Base-by-base conservation (phyloP, 768 basidiomycete genomes). In the Boletus rubroflammeus region DNA sequence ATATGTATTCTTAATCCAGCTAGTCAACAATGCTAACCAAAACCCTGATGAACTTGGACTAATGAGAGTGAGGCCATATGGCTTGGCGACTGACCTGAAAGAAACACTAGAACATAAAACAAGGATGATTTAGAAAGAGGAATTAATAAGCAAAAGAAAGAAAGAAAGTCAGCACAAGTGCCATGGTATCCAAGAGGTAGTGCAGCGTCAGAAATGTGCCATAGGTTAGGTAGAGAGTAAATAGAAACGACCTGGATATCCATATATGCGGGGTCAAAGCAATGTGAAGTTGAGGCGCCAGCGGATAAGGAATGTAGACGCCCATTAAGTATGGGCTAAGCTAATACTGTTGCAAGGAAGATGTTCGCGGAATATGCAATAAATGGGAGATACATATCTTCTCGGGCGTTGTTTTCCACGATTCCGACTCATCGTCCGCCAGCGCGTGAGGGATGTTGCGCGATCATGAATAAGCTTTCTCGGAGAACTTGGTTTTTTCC, bases 381-480 rank as follows among this genome's bases (percentile, higher is more conserved):
- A 66, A 51, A 65, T 65, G 51, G 46, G 36, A 40, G 46, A 28
- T 65, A 62, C 56, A 64, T 46, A 64, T 61, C 57, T 29, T 50
- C 48, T 53, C 41, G 26, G 50, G 39, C 26, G 61, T 44, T 38
- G 15, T 19, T 25, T 44, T 47, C 52, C 54, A 40, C 31, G 19
- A 6, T 41, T 48, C 38, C 42, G 31, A 34, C 7, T 35, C 28
- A 29, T 51, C 52, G 44, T 39, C 19, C 43, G 29, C 41, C 41
- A 51, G 32, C 31, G 32, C 19, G 40, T 19, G 51, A 47, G 11
- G 47, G 19, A 38, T 39, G 34, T 36, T n/a, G 44, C 38, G 17
- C 25, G 42, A 58, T 70, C 77, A 83, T 69, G 75, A 69, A 60
- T 78, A 82, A 3, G 76, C 73, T 63, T 83, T 81, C 63, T 83